Percentiles rank a stretch among this genome's conserved stretches.
phyloP scores from a whole-genome alignment of 345 rosid genomes.

The Rhodamnia rubescens region DNA sequence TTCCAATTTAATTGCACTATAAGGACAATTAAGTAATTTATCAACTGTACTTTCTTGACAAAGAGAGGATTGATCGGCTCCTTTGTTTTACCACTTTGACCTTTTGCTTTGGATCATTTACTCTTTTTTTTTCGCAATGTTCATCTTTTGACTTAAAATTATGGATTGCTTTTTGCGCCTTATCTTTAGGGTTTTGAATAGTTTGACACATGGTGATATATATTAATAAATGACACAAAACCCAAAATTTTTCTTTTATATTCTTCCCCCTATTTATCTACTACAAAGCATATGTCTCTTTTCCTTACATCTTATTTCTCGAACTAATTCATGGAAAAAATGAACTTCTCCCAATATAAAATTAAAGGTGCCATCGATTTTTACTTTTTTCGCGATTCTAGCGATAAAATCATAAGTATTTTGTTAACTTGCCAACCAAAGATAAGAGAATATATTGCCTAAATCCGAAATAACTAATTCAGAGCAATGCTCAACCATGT shows the following conservation, averaged over 20 bases:
- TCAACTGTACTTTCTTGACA: background rate
- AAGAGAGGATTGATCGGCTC: background rate
- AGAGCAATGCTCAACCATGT: too few relatives aligned
- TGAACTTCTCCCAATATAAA: background rate
- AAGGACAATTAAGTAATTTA: background rate
- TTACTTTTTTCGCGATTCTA: background rate
- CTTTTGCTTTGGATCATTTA: background rate
- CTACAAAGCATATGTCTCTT: background rate
- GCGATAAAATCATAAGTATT: background rate
- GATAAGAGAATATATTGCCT: background rate
- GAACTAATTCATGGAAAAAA: background rate
- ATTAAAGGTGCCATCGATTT: background rate
- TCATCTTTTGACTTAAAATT: background rate
- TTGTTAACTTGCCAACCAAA: background rate
- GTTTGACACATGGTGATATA: too few relatives aligned
- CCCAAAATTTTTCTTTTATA: too few relatives aligned
- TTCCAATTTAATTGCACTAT: background rate
- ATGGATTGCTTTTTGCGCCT: too few relatives aligned
- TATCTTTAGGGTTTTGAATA: too few relatives aligned
- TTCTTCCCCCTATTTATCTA: too few relatives aligned
- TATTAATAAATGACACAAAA: too few relatives aligned
- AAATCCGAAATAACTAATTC: too few relatives aligned
- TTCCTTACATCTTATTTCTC: background rate
- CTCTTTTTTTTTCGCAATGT: background rate
- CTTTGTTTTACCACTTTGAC: background rate